Evolutionary conservation across 345 rosid genomes (phyloP).

Genomic region (Gossypium australe): DNA sequence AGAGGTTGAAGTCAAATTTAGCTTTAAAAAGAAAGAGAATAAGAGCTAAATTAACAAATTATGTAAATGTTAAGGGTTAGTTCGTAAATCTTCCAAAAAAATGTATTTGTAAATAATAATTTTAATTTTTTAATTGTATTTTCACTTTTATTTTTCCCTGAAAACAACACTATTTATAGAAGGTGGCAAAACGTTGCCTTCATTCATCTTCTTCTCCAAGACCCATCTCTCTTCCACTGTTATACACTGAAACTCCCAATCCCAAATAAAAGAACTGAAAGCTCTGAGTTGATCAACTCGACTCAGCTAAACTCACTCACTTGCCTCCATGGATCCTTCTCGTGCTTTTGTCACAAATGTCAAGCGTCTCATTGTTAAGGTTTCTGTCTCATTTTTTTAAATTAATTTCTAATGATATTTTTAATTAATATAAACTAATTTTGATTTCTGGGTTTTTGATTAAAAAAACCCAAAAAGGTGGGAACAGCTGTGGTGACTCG

Average conservation of each 20-base stretch:
- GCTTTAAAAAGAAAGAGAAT: too few relatives aligned
- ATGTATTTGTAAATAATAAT: too few relatives aligned
- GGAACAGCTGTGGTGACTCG: constrained; percentile 65
- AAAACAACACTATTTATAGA: too few relatives aligned
- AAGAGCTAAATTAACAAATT: too few relatives aligned
- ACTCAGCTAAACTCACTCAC: not conserved
- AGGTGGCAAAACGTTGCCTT: not conserved
- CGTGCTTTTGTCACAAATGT: constrained; percentile 42
- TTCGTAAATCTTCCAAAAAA: too few relatives aligned
- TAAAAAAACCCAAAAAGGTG: constrained; percentile 24
- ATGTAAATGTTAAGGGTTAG: too few relatives aligned
- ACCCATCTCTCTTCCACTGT: not conserved
- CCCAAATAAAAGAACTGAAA: not conserved
- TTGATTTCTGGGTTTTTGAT: not conserved
- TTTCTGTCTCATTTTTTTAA: not conserved
- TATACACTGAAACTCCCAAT: too few relatives aligned
- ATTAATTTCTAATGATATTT: not conserved
- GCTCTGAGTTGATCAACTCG: not conserved
- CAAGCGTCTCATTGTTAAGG: constrained; percentile 50
- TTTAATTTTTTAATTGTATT: too few relatives aligned
- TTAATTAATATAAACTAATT: not conserved
- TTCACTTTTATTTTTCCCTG: too few relatives aligned
- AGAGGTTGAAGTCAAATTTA: too few relatives aligned
- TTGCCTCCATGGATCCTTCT: constrained; percentile 24
- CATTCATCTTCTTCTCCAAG: not conserved